phyloP scores from a whole-genome alignment of 2,329 filamentous ascomycete genomes.

The Xylaria sp. region DNA sequence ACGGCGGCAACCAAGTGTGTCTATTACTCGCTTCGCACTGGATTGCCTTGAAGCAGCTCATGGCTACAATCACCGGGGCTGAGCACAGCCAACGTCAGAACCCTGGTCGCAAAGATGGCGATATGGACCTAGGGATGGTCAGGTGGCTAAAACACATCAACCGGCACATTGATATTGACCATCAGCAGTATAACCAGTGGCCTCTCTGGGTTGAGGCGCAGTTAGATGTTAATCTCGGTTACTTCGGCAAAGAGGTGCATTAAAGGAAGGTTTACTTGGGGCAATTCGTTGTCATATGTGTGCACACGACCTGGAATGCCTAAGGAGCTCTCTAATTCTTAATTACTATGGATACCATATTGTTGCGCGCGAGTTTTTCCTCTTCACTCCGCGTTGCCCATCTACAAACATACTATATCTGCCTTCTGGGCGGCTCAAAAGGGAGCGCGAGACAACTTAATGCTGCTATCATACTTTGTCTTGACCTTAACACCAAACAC shows the following conservation, averaged over 20 bases:
- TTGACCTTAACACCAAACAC: not conserved
- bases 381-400: not conserved
- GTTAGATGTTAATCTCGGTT: constrained; percentile 51
- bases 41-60: constrained; percentile 60
- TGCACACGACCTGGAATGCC: not conserved
- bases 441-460: not conserved
- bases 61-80: constrained; percentile 53
- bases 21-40: constrained; percentile 59
- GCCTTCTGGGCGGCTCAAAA: not conserved
- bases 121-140: constrained; percentile 49
- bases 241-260: constrained; percentile 48
- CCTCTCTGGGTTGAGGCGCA: constrained; percentile 61
- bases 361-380: not conserved
- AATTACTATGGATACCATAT: constrained; percentile 17
- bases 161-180: constrained; percentile 50
- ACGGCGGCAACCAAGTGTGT: constrained; percentile 52
- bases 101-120: constrained; percentile 33
- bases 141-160: constrained; percentile 61
- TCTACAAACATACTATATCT: no score
- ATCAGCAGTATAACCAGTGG: constrained; percentile 57
- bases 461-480: not conserved
- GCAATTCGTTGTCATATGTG: not conserved
- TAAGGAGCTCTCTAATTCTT: not conserved
- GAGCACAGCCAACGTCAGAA: constrained; percentile 40
- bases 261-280: constrained; percentile 3